Evolutionary conservation across 768 basidiomycete species (phyloP), one percentile per base, ranked within the genome.

Genomic region (Dioszegia aurantiaca): DNA sequence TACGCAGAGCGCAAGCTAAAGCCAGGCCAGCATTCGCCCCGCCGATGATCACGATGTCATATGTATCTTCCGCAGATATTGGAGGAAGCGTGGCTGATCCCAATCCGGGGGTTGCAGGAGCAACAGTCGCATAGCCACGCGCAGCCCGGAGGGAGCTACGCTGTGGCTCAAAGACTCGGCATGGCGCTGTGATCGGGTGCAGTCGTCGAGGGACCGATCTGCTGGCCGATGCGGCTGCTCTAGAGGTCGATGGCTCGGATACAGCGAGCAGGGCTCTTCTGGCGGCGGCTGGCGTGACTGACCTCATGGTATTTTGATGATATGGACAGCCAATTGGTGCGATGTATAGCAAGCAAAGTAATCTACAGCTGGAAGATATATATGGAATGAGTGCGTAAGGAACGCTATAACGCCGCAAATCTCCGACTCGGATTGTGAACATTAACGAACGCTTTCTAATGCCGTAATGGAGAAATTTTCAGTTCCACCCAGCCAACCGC

Each of bases 1-100:
- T 72, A 94, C 93, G 83, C 6, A 99, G 80, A 31, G 90, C 89
- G 70, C 84, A 85, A 2, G 91, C 92, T 33, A 99, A 79, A 12
- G 92, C 88, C 39, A 99, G 81, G 3, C 95, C 95, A 3, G 84
- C 89, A 24, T 90, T 92, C 1, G 93, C 94, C 26, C 90, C 95
- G 17, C 95, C 94, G 24, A 98, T 89, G 66, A 98, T 88, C 21
- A 94, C 89, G 31, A 98, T 82, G 74, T 98, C 95, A 63, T 83
- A 86, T 36, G 73, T 69, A 51, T 79, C 70, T 3, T 70, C 61
- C 2, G 45, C 16, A 4, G 57, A n/a, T 12, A 71, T 70, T 2
- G 59, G 46, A 1, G 63, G 63, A 14, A 65, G 45, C 1, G 55
- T 8, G 0, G 31, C 21, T 0, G 31, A 12, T 6, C 17, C 44